phyloP scores from a whole-genome alignment of 768 basidiomycete genomes.

The Suillus subalutaceus region DNA sequence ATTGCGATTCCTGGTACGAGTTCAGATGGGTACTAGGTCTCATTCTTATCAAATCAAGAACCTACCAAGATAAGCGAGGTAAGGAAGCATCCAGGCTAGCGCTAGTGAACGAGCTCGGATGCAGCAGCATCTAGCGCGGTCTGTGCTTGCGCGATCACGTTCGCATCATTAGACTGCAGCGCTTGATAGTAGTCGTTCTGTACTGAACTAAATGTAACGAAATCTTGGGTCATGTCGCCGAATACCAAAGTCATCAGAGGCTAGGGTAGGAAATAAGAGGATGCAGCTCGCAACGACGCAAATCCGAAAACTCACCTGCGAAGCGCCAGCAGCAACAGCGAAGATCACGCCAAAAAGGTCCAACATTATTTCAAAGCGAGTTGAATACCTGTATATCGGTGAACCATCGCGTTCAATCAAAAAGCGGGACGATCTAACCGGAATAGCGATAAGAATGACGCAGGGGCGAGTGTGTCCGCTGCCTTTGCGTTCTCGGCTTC shows the following conservation, averaged over 20 bases:
- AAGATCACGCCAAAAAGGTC: slow-evolving; percentile 72
- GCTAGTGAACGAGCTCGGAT: slow-evolving; percentile 25
- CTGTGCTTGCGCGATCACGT: not conserved
- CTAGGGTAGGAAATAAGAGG: slow-evolving; percentile 15
- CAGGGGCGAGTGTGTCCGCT: slow-evolving; percentile 38
- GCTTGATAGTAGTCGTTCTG: slow-evolving; percentile 3
- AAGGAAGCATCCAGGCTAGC: slow-evolving; percentile 41
- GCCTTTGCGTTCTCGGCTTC: slow-evolving; percentile 20
- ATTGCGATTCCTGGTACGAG: slow-evolving; percentile 45
- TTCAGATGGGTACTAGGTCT: not conserved
- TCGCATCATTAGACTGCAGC: slow-evolving; percentile 18
- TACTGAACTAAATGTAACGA: slow-evolving; percentile 36
- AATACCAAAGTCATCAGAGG: slow-evolving; percentile 51
- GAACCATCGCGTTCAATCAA: slow-evolving; percentile 3
- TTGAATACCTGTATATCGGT: slow-evolving; percentile 65
- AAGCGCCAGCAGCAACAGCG: slow-evolving; percentile 75
- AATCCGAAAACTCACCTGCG: slow-evolving; percentile 56
- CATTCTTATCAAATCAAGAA: slow-evolving; percentile 21
- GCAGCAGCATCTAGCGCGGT: slow-evolving; percentile 17
- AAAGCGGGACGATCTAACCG: slow-evolving; percentile 39
- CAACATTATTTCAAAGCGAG: slow-evolving; percentile 63
- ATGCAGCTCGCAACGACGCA: not conserved
- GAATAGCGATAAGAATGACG: slow-evolving; percentile 50
- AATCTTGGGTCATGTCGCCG: slow-evolving; percentile 46
- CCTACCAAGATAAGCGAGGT: slow-evolving; percentile 41